Base-by-base conservation (phyloP, 345 rosid species). In the Acer yangbiense region DNA sequence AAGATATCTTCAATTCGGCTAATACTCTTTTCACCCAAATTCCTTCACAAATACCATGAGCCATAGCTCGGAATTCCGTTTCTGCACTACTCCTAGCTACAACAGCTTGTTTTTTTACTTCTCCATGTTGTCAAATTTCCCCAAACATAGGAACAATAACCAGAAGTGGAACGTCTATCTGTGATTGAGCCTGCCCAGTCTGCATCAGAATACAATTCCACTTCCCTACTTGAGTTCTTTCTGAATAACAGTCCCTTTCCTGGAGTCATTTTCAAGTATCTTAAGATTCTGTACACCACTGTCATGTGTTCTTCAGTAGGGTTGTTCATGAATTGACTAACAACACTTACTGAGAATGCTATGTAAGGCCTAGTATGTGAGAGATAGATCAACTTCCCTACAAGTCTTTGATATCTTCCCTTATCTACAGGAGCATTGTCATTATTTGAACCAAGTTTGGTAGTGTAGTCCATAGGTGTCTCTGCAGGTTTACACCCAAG, bases 11-110 rank as follows among this genome's bases (percentile, higher is more conserved):
- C 17, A 73, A 16, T 57, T 73, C 54, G 0, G 16, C 6, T 9
- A 58, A 20, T 29, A 58, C 9, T 32, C n/a, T 29, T 9, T 58
- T 57, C 14, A 73, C 10, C 54, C 68, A 60, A 2, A 73, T 32
- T 14, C 66, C 67, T 58, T 73, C 52, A n/a, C 29, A 73, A 23
- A 73, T 60, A 7, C 8, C 20, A 32, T 29, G 68, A 27, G 68
- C 20, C 68, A 65, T 25, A 29, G 44, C 43, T 65, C 44, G 27
- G 1, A 58, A 46, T 44, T 73, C 27, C 0, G 6, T 1, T 39
- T 73, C 17, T 29, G 29, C 44, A 41, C 44, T 17, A 73, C 39
- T 73, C 12, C 20, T 71, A n/a, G 61, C 44, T 3, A 29, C 44
- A 5, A 52, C 12, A 14, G 13, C 8, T 71, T 71, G 21, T 27